Base-by-base conservation (phyloP, 176 grass and related monocot species). In the Guadua angustifolia region DNA sequence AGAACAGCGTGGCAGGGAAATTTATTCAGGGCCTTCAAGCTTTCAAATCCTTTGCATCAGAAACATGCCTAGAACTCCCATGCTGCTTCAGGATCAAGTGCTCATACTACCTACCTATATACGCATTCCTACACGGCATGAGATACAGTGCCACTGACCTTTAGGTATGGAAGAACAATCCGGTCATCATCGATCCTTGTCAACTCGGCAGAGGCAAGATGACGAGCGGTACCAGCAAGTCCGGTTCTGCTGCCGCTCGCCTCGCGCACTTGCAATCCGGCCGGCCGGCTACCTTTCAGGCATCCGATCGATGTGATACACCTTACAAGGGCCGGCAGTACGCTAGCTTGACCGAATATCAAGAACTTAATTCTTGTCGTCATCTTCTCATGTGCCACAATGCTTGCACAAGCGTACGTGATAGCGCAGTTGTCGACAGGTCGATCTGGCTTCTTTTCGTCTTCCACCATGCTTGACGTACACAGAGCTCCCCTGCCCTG, bases 151-250 rank as follows among this genome's bases (percentile, higher is more conserved):
- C 92, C 95, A 98, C 19, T 63, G 42, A 11, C 95, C 95, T 50
- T 86, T 93, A 2, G 95, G 95, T 39, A 98, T 62, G 6, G 75
- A 68, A 17, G 79, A 75, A 12, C 69, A 66, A 86, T 95, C 39
- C 88, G 74, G 19, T 92, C 82, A 35, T 98, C 93, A 29, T 29
- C 29, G n/a, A 29, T 95, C 87, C 87, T 82, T 88, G 74, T 93
- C 81, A 39, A 75, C 49, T 78, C 95, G 75, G 84, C 95, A 98
- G 25, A 95, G 83, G 44, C 95, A 95, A 19, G 95, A 98, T 4
- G 95, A 98, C 3, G 95, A 91, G 82, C 95, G 95, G 73, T 95
- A 95, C 95, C 95, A 95, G 90, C 89, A 92, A 6, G 49, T 9
- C 67, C 46, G 82, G 2, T 95, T 90, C 33, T 84, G 55, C 76